A percentile compares a stretch with the other conserved stretches of the same genome.
Evolutionary conservation across 345 rosid species (phyloP).

Genomic region (Lumnitzera racemosa): DNA sequence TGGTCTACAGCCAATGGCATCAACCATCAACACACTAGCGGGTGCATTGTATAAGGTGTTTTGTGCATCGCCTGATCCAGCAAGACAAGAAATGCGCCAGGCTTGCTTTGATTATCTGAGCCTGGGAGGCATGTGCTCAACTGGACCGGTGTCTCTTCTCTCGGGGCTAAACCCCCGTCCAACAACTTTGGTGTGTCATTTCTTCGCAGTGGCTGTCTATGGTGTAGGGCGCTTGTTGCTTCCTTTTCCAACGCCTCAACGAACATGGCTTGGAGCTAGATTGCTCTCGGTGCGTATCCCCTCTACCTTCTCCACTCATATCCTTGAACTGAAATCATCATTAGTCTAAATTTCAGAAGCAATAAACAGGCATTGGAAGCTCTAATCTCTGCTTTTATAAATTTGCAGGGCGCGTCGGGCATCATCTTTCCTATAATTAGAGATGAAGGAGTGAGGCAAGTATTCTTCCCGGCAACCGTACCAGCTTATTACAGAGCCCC

Average conservation of each 20-base stretch:
- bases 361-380: not conserved
- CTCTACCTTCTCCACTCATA: too few relatives aligned
- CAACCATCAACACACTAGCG: constrained; percentile 26
- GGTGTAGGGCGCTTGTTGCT: constrained; percentile 23
- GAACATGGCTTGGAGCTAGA: constrained; percentile 25
- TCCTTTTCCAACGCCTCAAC: constrained; percentile 29
- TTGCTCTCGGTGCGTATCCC: constrained; percentile 13
- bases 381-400: not conserved
- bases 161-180: constrained; percentile 32
- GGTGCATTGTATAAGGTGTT: constrained; percentile 30
- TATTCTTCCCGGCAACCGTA: constrained; percentile 39
- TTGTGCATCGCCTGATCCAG: constrained; percentile 24
- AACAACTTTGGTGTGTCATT: constrained; percentile 18
- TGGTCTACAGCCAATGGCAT: constrained; percentile 22
- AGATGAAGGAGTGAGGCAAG: constrained; percentile 37
- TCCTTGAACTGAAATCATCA: too few relatives aligned
- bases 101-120: constrained; percentile 34
- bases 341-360: too few relatives aligned
- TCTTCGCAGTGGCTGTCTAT: constrained; percentile 22
- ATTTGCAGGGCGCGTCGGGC: constrained; percentile 31
- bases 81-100: constrained; percentile 24
- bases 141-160: constrained; percentile 23
- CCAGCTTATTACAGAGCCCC: constrained; percentile 36
- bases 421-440: constrained; percentile 33
- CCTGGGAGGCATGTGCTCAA: constrained; percentile 26